Conservation (phyloP, 495 filamentous ascomycete species). For the Tuber umbilicatum region DNA sequence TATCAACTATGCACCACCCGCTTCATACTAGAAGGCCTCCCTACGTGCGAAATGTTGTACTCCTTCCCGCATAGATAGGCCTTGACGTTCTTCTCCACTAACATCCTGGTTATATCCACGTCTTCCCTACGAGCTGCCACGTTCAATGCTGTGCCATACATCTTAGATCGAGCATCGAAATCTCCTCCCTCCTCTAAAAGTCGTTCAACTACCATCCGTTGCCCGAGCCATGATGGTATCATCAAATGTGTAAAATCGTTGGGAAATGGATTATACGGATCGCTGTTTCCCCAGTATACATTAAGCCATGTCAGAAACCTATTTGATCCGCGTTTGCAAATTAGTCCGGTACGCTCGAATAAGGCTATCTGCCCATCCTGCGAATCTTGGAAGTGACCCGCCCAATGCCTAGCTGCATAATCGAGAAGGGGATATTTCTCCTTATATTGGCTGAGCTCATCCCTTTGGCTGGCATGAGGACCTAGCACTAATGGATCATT, state of each 20-base stretch:
- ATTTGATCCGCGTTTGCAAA: conserved; percentile 2
- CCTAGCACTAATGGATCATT: too few species aligned
- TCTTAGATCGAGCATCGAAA: background rate
- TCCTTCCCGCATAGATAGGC: background rate
- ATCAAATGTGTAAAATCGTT: background rate
- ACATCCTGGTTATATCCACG: background rate
- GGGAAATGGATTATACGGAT: too few species aligned
- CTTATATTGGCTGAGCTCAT: background rate
- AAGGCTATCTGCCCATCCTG: background rate
- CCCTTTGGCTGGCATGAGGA: rapidly evolving
- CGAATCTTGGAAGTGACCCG: too few species aligned
- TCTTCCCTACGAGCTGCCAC: background rate
- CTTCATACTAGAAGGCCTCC: background rate
- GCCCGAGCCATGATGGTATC: background rate
- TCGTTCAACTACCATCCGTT: background rate
- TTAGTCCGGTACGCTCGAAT: background rate
- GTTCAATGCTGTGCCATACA: background rate
- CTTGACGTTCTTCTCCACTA: background rate
- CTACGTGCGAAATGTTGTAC: background rate
- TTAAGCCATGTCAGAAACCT: conserved; percentile 14
- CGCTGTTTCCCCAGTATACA: background rate
- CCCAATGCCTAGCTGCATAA: conserved; percentile 4
- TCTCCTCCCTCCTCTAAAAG: background rate
- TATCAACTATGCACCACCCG: background rate
- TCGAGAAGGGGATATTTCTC: conserved; percentile 7